A percentile compares a stretch with the other conserved stretches of the same genome.
phyloP scores from a whole-genome alignment of 2,329 filamentous ascomycete species.

The Diplodia sapinea region DNA sequence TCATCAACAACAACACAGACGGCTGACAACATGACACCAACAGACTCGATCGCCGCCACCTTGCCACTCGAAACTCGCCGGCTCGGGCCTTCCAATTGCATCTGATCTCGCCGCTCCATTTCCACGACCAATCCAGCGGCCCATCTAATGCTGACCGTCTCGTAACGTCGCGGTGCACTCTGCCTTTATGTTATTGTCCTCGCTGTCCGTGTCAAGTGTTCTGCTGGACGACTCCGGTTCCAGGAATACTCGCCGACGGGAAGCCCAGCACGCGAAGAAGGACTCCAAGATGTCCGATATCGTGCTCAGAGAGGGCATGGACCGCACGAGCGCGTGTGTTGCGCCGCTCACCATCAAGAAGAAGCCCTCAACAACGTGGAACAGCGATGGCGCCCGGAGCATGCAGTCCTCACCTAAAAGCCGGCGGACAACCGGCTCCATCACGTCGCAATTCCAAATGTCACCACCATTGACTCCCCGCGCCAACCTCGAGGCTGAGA shows the following conservation, averaged over 20 bases:
- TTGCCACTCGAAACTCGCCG: background rate
- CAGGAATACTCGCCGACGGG: slow-evolving; percentile 20
- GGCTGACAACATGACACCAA: slow-evolving; percentile 23
- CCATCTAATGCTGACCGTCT: slow-evolving; percentile 19
- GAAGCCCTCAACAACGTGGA: slow-evolving; percentile 30
- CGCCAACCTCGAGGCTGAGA: slow-evolving; percentile 62
- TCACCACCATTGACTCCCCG: slow-evolving; percentile 79
- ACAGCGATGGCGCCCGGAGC: slow-evolving; percentile 11
- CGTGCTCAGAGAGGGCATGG: slow-evolving; percentile 20
- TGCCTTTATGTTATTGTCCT: slow-evolving; percentile 28
- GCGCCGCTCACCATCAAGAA: slow-evolving; percentile 38
- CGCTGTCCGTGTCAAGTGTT: slow-evolving; percentile 22
- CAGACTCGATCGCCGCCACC: slow-evolving; percentile 9
- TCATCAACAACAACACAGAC: slow-evolving; percentile 18
- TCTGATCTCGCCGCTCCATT: slow-evolving; percentile 8
- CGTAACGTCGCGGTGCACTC: slow-evolving; percentile 10
- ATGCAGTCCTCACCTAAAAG: slow-evolving; percentile 25
- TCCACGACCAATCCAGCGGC: slow-evolving; percentile 1
- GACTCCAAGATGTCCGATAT: slow-evolving; percentile 30
- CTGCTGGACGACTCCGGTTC: slow-evolving; percentile 20
- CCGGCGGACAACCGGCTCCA: slow-evolving; percentile 12
- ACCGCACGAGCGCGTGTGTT: slow-evolving; percentile 37
- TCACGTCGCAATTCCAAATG: slow-evolving; percentile 60
- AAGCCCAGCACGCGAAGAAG: slow-evolving; percentile 19
- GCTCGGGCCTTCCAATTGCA: slow-evolving; percentile 4